phyloP scores from a whole-genome alignment of 495 filamentous ascomycete genomes.

The Evansstolkia leycettana region DNA sequence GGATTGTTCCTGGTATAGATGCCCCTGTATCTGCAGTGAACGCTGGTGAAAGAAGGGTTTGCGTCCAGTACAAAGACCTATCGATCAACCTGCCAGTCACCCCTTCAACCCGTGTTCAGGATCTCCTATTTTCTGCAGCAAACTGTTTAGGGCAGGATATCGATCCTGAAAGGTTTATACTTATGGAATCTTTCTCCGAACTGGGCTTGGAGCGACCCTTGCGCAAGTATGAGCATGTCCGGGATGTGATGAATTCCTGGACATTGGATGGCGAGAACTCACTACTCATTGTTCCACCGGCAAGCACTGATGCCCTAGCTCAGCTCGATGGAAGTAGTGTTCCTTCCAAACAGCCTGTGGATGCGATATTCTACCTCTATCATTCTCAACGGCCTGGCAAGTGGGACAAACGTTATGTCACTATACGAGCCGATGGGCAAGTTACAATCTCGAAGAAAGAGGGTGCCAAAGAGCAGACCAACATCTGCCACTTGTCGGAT shows the following conservation, averaged over 20 bases:
- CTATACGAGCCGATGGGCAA: slow-evolving; percentile 61
- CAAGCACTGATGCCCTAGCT: slow-evolving; percentile 29
- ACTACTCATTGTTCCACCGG: slow-evolving; percentile 46
- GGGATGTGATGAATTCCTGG: slow-evolving; percentile 91
- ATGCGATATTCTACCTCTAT: slow-evolving; percentile 57
- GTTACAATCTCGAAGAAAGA: slow-evolving; percentile 61
- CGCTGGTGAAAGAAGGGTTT: slow-evolving; percentile 60
- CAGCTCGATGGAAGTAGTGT: slow-evolving; percentile 40
- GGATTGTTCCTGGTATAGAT: slow-evolving; percentile 55
- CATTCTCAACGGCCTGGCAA: slow-evolving; percentile 68
- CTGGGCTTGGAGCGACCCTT: slow-evolving; percentile 76
- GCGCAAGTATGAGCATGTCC: slow-evolving; percentile 74
- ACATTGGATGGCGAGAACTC: slow-evolving; percentile 61
- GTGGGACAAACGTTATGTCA: slow-evolving; percentile 82
- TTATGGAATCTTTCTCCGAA: slow-evolving; percentile 63
- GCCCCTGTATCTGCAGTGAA: slow-evolving; percentile 79
- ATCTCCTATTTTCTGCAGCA: slow-evolving; percentile 51
- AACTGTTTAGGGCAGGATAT: slow-evolving; percentile 44
- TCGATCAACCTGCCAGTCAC: slow-evolving; percentile 54
- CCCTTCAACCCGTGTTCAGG: slow-evolving; percentile 59
- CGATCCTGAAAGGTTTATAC: slow-evolving; percentile 43
- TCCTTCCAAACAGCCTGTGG: slow-evolving; percentile 44
- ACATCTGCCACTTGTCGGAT: slow-evolving; percentile 80
- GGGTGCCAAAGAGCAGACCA: slow-evolving; percentile 40
- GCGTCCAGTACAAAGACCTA: slow-evolving; percentile 52